phyloP scores from a whole-genome alignment of 495 filamentous ascomycete genomes.

The Xylaria grammica region DNA sequence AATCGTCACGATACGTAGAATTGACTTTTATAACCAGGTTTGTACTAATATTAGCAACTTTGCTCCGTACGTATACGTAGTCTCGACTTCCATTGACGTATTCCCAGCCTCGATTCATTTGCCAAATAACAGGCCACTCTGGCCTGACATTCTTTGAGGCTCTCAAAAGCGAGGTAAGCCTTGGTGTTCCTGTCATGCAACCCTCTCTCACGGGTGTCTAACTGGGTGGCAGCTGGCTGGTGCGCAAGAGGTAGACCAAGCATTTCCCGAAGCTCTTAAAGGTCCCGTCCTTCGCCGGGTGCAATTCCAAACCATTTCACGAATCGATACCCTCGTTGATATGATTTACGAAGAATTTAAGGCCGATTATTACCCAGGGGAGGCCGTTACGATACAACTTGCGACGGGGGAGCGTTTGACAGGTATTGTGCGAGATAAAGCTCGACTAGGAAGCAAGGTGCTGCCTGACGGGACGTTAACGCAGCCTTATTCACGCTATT shows the following conservation, averaged over 20 bases:
- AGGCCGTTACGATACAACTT: slow-evolving; percentile 76
- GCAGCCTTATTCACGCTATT: slow-evolving; percentile 76
- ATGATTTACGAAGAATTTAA: slow-evolving; percentile 79
- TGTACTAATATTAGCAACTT: slow-evolving; percentile 27
- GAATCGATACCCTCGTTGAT: slow-evolving; percentile 85
- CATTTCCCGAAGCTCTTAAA: slow-evolving; percentile 89
- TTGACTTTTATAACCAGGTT: slow-evolving; percentile 94
- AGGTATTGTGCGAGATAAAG: slow-evolving; percentile 86
- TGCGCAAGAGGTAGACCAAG: slow-evolving; percentile 85
- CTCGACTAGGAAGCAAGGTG: slow-evolving; percentile 66
- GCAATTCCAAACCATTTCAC: slow-evolving; percentile 87
- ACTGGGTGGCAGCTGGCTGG: slow-evolving; percentile 69
- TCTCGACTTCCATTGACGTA: slow-evolving; percentile 24
- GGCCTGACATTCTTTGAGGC: slow-evolving; percentile 94
- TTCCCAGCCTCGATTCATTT: slow-evolving; percentile 81
- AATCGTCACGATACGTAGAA: slow-evolving; percentile 15
- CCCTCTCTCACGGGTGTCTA: slow-evolving; percentile 20
- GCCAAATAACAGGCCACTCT: slow-evolving; percentile 92
- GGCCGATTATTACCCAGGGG: slow-evolving; percentile 90
- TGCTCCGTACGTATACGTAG: not conserved
- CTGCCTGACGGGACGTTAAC: slow-evolving; percentile 68
- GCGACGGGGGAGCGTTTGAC: slow-evolving; percentile 71
- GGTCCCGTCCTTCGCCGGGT: slow-evolving; percentile 87
- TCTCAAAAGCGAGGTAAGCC: slow-evolving; percentile 85
- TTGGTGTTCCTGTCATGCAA: slow-evolving; percentile 13